Evolutionary conservation across 345 rosid genomes (phyloP).

Genomic region (Draba incana): DNA sequence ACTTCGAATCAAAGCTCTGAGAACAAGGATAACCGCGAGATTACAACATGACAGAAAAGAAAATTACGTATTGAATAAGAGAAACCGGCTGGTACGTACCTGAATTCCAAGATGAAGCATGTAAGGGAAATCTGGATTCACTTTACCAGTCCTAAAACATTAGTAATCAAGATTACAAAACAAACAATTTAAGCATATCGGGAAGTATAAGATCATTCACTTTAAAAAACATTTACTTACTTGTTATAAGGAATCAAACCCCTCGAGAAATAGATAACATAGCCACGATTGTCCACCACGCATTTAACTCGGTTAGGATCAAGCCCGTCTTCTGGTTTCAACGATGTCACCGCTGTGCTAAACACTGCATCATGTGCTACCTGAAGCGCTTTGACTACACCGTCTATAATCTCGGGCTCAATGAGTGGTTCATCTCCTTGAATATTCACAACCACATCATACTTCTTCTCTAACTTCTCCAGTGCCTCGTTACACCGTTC

Average conservation of each 20-base stretch:
- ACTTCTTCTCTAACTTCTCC: slow-evolving; percentile 78
- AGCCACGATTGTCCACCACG: slow-evolving; percentile 76
- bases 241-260: slow-evolving; percentile 92
- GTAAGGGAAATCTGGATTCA: slow-evolving; percentile 81
- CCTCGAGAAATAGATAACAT: slow-evolving; percentile 90
- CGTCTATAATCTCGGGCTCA: slow-evolving; percentile 94
- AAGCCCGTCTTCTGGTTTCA: slow-evolving; percentile 87
- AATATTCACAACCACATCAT: slow-evolving; percentile 90
- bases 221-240: slow-evolving; percentile 37
- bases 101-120: slow-evolving; percentile 98
- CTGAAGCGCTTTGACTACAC: slow-evolving; percentile 94
- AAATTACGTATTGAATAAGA: not conserved
- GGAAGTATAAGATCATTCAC: not conserved
- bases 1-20: slow-evolving; percentile 91
- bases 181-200: not conserved
- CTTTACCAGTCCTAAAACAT: slow-evolving; percentile 67
- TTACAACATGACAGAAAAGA: not conserved
- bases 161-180: not conserved
- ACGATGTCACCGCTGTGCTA: slow-evolving; percentile 91
- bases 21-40: not conserved
- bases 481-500: slow-evolving; percentile 93
- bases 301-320: slow-evolving; percentile 96
- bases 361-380: slow-evolving; percentile 94
- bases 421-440: slow-evolving; percentile 97
- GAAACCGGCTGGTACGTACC: slow-evolving; percentile 47